A percentile compares a stretch with the other conserved stretches of the same genome.
Conservation (phyloP, 1,284 basidiomycete genomes). For the Moesziomyces aphidis region DNA sequence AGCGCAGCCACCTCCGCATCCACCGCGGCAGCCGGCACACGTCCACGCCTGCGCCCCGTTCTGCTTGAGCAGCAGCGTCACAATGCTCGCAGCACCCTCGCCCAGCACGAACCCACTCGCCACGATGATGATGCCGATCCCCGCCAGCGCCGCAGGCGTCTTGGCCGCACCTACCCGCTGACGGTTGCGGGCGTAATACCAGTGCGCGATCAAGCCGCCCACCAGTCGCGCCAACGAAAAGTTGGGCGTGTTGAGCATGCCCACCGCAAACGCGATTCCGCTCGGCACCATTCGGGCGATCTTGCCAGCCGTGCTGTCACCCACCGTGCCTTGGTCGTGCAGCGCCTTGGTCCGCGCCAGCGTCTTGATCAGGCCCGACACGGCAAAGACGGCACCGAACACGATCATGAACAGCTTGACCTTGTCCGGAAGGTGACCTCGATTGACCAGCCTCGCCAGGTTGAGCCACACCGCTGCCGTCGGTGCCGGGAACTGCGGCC, state of each 20-base stretch:
- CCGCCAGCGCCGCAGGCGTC: slow-evolving; percentile 58
- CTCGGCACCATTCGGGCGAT: slow-evolving; percentile 32
- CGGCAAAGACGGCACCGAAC: slow-evolving; percentile 73
- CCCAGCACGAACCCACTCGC: slow-evolving; percentile 96
- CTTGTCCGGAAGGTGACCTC: slow-evolving; percentile 83
- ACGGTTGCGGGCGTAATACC: slow-evolving; percentile 67
- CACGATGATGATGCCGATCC: slow-evolving; percentile 84
- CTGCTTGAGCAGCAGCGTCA: slow-evolving; percentile 80
- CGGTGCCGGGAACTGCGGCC: slow-evolving; percentile 91
- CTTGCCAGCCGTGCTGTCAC: slow-evolving; percentile 18
- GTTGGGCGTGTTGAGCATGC: slow-evolving; percentile 92
- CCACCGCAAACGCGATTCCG: slow-evolving; percentile 71
- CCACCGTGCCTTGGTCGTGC: slow-evolving; percentile 11
- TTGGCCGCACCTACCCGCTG: slow-evolving; percentile 4
- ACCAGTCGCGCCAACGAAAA: slow-evolving; percentile 92
- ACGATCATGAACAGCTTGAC: slow-evolving; percentile 82
- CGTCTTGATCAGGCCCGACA: slow-evolving; percentile 73
- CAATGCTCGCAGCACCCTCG: slow-evolving; percentile 86
- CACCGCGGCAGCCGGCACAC: slow-evolving; percentile 86
- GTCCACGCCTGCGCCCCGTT: slow-evolving; percentile 77
- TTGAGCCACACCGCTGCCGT: slow-evolving; percentile 85
- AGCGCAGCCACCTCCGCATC: slow-evolving; percentile 75
- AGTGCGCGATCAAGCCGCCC: slow-evolving; percentile 80
- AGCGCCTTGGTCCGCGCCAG: slow-evolving; percentile 69
- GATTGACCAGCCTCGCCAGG: slow-evolving; percentile 84